A percentile compares a stretch with the other conserved stretches of the same genome.
Evolutionary conservation across 306 rosid genomes (phyloP).

Genomic region (Prunus campanulata): DNA sequence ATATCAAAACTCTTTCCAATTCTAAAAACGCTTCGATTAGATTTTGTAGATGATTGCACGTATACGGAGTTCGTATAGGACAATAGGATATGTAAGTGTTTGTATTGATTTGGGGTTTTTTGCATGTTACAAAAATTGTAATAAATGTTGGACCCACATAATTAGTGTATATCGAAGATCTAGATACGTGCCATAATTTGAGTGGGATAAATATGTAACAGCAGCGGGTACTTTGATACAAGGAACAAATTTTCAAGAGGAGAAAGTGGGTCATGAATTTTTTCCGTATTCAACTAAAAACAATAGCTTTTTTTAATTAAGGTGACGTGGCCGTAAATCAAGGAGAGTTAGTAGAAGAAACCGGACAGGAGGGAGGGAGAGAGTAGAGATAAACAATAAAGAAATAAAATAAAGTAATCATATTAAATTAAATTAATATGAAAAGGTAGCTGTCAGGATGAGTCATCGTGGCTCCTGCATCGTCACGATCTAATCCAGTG

Average conservation of each 20-base stretch:
- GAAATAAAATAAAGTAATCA: constrained; percentile 4
- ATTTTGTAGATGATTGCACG: neutral
- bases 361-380: neutral
- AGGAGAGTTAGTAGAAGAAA: neutral
- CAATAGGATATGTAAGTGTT: too few species aligned
- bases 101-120: too few species aligned
- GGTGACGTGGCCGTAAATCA: neutral
- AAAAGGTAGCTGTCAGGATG: constrained; percentile 52
- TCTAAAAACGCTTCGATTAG: too few species aligned
- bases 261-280: neutral
- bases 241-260: neutral
- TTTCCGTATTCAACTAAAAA: neutral
- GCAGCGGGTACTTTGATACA: neutral
- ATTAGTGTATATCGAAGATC: neutral
- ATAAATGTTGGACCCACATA: neutral
- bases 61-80: neutral
- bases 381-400: neutral
- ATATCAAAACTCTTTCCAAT: too few species aligned
- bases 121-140: neutral
- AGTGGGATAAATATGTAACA: neutral
- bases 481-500: constrained; percentile 53
- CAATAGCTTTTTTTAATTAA: neutral
- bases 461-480: constrained; percentile 47
- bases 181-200: neutral
- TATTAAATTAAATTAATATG: constrained; percentile 21